phyloP scores from a whole-genome alignment of 768 basidiomycete species.

The Mycena rosella region DNA sequence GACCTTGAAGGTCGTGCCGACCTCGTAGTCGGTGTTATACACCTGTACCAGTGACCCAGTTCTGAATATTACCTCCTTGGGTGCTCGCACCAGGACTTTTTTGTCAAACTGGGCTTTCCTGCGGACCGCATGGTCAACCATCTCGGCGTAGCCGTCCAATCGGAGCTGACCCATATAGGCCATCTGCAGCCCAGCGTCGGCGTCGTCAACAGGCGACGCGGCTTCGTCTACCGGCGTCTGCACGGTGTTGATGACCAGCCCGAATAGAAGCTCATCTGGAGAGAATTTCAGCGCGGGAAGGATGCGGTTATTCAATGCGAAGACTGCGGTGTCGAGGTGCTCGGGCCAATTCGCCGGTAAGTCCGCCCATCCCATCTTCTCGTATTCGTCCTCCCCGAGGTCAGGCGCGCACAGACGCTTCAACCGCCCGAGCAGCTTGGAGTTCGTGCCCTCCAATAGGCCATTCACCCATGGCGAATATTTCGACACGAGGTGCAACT shows the following conservation, averaged over 20 bases:
- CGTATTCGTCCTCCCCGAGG: conserved; percentile 35
- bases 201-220: conserved; percentile 1
- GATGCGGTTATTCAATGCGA: conserved; percentile 12
- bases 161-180: conserved; percentile 40
- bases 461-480: conserved; percentile 41
- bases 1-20: conserved; percentile 16
- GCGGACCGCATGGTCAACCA: conserved; percentile 32
- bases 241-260: conserved; percentile 15
- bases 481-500: conserved; percentile 25
- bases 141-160: conserved; percentile 35
- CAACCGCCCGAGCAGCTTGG: conserved; percentile 36
- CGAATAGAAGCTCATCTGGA: conserved; percentile 11
- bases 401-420: conserved; percentile 40
- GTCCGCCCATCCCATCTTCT: conserved; percentile 17
- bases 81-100: conserved; percentile 14
- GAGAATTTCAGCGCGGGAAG: conserved; percentile 10
- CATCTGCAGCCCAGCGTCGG: conserved; percentile 35
- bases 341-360: conserved; percentile 42
- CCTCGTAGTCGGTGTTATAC: conserved; percentile 9
- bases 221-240: conserved; percentile 3
- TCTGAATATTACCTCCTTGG: conserved; percentile 37
- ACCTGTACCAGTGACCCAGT: conserved; percentile 39
- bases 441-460: conserved; percentile 45
- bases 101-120: conserved; percentile 40
- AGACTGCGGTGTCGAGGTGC: conserved; percentile 39